These are phyloP conservation scores for Sordariomycetes sp. DNA, from an alignment of 2,329 filamentous ascomycete genomes.

Conservation along the genomic window DNA sequence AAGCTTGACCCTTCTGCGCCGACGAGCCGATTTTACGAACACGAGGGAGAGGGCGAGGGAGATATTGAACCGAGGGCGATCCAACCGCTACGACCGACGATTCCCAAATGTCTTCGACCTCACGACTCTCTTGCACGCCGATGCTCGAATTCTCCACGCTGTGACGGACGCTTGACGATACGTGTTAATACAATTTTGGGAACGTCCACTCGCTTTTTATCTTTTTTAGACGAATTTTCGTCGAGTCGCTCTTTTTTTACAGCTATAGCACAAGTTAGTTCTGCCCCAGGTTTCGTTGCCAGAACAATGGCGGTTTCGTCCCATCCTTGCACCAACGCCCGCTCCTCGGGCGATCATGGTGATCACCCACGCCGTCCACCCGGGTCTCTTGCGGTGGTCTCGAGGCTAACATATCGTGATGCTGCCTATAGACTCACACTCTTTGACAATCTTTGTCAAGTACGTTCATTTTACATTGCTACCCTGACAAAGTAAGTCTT, in stretches of 20 bases:
- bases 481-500: conserved; percentile 29
- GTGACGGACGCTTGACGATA: conserved; percentile 13
- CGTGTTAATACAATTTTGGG: conserved; percentile 7
- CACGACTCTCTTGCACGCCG: conserved; percentile 1
- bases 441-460: conserved; percentile 29
- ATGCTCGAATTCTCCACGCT: conserved; percentile 6
- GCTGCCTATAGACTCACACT: not conserved
- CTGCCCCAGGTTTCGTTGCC: not conserved
- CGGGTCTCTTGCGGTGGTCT: conserved; percentile 37
- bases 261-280: conserved; percentile 12
- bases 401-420: conserved; percentile 12
- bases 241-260: conserved; percentile 35
- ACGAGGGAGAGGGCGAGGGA: conserved; percentile 2
- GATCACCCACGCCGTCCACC: conserved; percentile 10
- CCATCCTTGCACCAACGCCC: not conserved
- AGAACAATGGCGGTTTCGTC: not conserved
- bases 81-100: conserved; percentile 1
- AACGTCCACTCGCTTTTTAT: conserved; percentile 9
- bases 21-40: conserved; percentile 3
- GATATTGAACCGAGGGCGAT: not conserved
- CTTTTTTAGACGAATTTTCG: conserved; percentile 29
- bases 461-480: conserved; percentile 42
- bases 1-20: conserved; percentile 3
- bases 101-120: conserved; percentile 2
- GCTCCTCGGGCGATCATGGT: conserved; percentile 13